Evolutionary conservation across 169 alveolate species (phyloP).

Genomic region (Cryptosporidium andersoni): DNA sequence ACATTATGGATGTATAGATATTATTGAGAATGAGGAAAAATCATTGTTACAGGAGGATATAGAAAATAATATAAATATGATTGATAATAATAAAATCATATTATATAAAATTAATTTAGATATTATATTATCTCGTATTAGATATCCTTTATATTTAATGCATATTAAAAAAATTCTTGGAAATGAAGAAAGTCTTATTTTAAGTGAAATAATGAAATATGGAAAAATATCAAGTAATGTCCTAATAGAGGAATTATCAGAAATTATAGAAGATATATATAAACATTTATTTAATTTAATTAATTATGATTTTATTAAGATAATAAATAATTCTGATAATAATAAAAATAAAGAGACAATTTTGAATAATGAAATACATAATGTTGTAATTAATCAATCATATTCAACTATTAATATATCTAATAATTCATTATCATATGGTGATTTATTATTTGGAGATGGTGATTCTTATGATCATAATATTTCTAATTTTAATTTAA

Average conservation of each 20-base stretch:
- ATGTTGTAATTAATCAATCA: neutral
- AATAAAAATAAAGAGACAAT: neutral
- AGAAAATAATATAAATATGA: neutral
- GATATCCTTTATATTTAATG: slow-evolving; percentile 51
- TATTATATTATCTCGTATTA: slow-evolving; percentile 19
- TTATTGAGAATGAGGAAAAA: slow-evolving; percentile 1
- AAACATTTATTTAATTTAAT: slow-evolving; percentile 5
- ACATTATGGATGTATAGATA: slow-evolving; percentile 37
- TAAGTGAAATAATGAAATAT: slow-evolving; percentile 52
- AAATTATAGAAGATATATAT: slow-evolving; percentile 23
- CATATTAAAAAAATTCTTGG: slow-evolving; percentile 41
- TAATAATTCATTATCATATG: too few species aligned
- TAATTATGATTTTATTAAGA: slow-evolving; percentile 8
- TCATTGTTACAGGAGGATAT: neutral
- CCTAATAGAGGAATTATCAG: slow-evolving; percentile 45
- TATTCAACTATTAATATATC: neutral
- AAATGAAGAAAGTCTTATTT: slow-evolving; percentile 15
- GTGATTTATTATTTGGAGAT: slow-evolving; percentile 31
- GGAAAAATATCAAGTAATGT: slow-evolving; percentile 48
- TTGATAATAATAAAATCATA: neutral
- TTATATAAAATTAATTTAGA: slow-evolving; percentile 36
- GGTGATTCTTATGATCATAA: slow-evolving; percentile 5
- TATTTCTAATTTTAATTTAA: neutral
- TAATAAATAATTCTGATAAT: slow-evolving; percentile 1
- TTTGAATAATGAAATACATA: neutral